Evolutionary conservation across 1,284 basidiomycete genomes (phyloP).

Genomic region (Neolentinus lepideus): DNA sequence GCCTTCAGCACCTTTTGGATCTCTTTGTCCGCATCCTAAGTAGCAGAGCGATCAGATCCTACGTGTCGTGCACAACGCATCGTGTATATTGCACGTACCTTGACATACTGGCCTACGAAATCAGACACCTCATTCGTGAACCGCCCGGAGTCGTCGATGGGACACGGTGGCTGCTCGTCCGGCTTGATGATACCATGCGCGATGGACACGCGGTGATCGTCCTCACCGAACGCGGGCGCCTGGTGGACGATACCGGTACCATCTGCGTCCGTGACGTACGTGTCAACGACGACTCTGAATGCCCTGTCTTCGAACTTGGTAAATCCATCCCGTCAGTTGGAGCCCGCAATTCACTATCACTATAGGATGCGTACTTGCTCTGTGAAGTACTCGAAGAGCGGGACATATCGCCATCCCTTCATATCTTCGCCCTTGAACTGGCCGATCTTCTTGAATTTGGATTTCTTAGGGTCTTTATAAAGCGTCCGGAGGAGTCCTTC

Average conservation of each 20-base stretch:
- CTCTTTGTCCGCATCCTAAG: slow-evolving; percentile 84
- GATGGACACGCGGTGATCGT: slow-evolving; percentile 93
- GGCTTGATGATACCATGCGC: slow-evolving; percentile 74
- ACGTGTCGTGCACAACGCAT: too few relatives aligned
- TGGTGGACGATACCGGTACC: slow-evolving; percentile 99
- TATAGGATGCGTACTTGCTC: slow-evolving; percentile 57
- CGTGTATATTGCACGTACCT: slow-evolving; percentile 59
- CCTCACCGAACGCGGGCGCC: slow-evolving; percentile 97
- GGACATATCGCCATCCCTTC: slow-evolving; percentile 96
- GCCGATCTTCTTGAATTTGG: slow-evolving; percentile 90
- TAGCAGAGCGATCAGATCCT: too few relatives aligned
- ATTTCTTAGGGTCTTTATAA: slow-evolving; percentile 98
- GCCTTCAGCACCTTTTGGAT: slow-evolving; percentile 92
- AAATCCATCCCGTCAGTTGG: too few relatives aligned
- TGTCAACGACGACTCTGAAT: slow-evolving; percentile 86
- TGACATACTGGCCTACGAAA: slow-evolving; percentile 88
- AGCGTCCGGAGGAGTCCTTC: slow-evolving; percentile 85
- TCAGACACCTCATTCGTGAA: slow-evolving; percentile 91
- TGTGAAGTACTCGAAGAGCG: slow-evolving; percentile 94
- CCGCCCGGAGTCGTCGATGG: slow-evolving; percentile 84
- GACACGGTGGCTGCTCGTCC: slow-evolving; percentile 95
- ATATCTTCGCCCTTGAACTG: slow-evolving; percentile 88
- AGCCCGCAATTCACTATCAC: background rate
- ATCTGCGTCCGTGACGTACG: slow-evolving; percentile 90
- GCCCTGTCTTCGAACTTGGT: slow-evolving; percentile 86